Evolutionary conservation across 1,284 basidiomycete genomes (phyloP).

Genomic region (Peniophora sp.): DNA sequence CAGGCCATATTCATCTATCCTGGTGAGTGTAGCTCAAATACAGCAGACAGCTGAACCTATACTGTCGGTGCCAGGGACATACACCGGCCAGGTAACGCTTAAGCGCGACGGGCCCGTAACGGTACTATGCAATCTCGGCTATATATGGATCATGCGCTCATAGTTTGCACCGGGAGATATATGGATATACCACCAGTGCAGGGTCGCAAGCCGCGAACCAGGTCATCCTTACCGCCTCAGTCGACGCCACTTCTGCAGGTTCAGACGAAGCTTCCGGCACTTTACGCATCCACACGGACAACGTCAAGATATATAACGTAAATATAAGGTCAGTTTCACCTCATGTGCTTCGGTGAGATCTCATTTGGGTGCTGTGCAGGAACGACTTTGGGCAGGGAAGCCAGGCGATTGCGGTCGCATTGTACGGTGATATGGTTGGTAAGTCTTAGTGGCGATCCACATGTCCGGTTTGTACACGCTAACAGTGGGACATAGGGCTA

Average conservation of each 20-base stretch:
- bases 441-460: conserved; percentile 1
- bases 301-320: conserved; percentile 49
- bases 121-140: conserved; percentile 16
- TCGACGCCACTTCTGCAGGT: conserved; percentile 33
- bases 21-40: too few species aligned
- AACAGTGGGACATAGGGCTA: conserved; percentile 8
- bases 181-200: conserved; percentile 34
- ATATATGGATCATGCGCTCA: conserved; percentile 1
- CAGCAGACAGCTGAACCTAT: too few species aligned
- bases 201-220: conserved; percentile 27
- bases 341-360: too few species aligned
- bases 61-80: too few species aligned
- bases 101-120: conserved; percentile 25
- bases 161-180: conserved; percentile 24
- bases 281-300: conserved; percentile 41
- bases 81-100: conserved; percentile 45
- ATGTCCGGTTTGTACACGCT: too few species aligned
- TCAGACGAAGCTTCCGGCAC: conserved; percentile 50
- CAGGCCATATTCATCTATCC: conserved; percentile 46
- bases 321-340: conserved; percentile 23
- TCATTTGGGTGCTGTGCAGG: too few species aligned
- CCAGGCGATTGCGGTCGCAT: conserved; percentile 47
- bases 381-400: conserved; percentile 42
- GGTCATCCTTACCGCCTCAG: conserved; percentile 34
- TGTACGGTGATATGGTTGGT: conserved; percentile 41